phyloP scores from a whole-genome alignment of 352 stramenopile species.

The Aphanomyces cochlioides region DNA sequence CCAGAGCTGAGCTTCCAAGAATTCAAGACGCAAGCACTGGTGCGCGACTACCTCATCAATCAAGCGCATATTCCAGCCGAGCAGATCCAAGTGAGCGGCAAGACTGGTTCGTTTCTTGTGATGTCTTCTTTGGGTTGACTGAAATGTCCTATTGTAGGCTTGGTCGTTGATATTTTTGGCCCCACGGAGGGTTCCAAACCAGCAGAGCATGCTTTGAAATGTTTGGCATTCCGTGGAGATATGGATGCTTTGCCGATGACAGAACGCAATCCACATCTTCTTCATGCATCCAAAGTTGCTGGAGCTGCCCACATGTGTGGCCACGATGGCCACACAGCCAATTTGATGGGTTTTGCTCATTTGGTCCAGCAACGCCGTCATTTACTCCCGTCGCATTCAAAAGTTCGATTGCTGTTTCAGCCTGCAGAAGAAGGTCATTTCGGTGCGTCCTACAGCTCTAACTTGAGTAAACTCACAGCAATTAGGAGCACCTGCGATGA shows the following conservation, averaged over 20 bases:
- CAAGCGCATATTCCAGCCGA: conserved; percentile 67
- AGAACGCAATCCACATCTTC: conserved; percentile 72
- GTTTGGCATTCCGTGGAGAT: conserved; percentile 90
- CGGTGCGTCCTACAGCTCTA: not conserved
- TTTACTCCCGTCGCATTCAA: conserved; percentile 43
- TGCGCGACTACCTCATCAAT: conserved; percentile 80
- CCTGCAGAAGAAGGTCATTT: conserved; percentile 88
- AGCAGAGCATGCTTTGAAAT: conserved; percentile 48
- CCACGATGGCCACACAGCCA: conserved; percentile 94
- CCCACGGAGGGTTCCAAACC: conserved; percentile 37
- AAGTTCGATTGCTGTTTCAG: conserved; percentile 93
- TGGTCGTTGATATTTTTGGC: conserved; percentile 72
- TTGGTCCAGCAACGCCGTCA: conserved; percentile 67
- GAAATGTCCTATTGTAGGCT: conserved; percentile 49
- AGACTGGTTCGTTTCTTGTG: conserved; percentile 45
- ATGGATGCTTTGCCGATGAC: conserved; percentile 95
- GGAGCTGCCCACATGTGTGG: conserved; percentile 89
- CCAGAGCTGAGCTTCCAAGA: conserved; percentile 92
- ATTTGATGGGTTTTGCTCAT: conserved; percentile 85
- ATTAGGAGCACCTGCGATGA: conserved; percentile 90
- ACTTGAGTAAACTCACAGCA: conserved; percentile 7
- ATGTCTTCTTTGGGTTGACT: not conserved
- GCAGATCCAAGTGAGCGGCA: conserved; percentile 74
- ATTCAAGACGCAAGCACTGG: conserved; percentile 79
- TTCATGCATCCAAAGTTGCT: conserved; percentile 58